phyloP scores from a whole-genome alignment of 2,329 filamentous ascomycete species.

The Penicillium sp. region DNA sequence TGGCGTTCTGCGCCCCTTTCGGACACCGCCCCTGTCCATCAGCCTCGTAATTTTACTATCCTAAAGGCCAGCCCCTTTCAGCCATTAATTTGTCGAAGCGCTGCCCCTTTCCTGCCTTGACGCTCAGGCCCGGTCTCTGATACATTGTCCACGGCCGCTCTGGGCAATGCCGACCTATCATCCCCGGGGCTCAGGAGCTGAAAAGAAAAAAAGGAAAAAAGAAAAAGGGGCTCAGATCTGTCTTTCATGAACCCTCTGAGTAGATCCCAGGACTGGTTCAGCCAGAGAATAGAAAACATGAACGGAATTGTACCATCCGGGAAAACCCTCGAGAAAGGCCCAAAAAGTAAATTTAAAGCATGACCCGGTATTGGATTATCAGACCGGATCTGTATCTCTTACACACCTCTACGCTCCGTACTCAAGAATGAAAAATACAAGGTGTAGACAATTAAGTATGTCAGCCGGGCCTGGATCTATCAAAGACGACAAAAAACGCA shows the following conservation, averaged over 20 bases:
- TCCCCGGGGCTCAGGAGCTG: neutral
- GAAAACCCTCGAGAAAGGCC: neutral
- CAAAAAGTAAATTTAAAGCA: no score
- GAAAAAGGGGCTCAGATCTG: neutral
- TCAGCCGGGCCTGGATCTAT: neutral
- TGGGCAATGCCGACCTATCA: slow-evolving; percentile 1
- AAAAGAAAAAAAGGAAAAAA: neutral
- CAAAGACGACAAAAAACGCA: neutral
- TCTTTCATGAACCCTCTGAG: neutral
- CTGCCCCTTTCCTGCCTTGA: slow-evolving; percentile 2
- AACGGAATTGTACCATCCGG: no score
- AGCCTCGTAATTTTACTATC: neutral
- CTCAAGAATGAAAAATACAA: neutral
- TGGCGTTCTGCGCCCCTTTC: neutral
- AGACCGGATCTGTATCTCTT: neutral
- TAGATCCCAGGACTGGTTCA: neutral
- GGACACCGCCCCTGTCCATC: neutral
- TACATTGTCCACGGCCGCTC: slow-evolving; percentile 1
- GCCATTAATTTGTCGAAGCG: neutral
- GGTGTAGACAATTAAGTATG: neutral
- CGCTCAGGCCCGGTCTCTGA: slow-evolving; percentile 8
- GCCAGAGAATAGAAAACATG: no score
- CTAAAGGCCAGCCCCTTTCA: slow-evolving; percentile 1
- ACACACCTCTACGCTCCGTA: neutral
- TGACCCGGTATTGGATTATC: neutral